Conservation (phyloP, 2,329 filamentous ascomycete genomes). For the Alternaria triticina region DNA sequence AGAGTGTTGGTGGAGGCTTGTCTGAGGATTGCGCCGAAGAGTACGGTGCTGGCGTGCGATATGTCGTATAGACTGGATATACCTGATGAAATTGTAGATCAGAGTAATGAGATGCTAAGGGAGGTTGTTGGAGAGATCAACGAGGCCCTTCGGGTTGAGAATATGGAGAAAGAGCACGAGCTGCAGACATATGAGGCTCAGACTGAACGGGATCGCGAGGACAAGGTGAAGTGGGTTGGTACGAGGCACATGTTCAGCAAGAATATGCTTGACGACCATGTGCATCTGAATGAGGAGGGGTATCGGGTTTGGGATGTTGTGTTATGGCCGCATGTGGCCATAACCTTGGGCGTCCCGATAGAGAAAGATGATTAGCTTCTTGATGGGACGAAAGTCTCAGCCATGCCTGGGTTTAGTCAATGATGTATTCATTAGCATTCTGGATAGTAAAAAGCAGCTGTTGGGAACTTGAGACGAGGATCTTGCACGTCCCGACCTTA, state of each 20-base stretch:
- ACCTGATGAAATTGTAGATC: slow-evolving; percentile 7
- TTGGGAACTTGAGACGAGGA: background rate
- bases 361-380: background rate
- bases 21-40: slow-evolving; percentile 12
- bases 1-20: slow-evolving; percentile 10
- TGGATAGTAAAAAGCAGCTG: background rate
- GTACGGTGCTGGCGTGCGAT: slow-evolving; percentile 12
- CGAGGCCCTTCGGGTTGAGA: background rate
- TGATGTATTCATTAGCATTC: background rate
- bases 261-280: slow-evolving; percentile 20
- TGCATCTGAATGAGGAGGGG: slow-evolving; percentile 20
- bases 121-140: slow-evolving; percentile 12
- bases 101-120: slow-evolving; percentile 12
- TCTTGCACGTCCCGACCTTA: background rate
- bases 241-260: slow-evolving; percentile 5
- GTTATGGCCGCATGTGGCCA: slow-evolving; percentile 5
- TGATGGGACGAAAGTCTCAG: background rate
- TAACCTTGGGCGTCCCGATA: background rate
- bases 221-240: slow-evolving; percentile 16
- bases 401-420: background rate
- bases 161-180: background rate
- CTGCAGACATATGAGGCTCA: background rate
- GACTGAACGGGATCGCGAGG: background rate
- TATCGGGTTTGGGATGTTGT: slow-evolving; percentile 15
- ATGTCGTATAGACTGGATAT: slow-evolving; percentile 12